These are phyloP conservation scores for Rhypophila decipiens DNA, from an alignment of 495 filamentous ascomycete genomes.

Conservation along the genomic window DNA sequence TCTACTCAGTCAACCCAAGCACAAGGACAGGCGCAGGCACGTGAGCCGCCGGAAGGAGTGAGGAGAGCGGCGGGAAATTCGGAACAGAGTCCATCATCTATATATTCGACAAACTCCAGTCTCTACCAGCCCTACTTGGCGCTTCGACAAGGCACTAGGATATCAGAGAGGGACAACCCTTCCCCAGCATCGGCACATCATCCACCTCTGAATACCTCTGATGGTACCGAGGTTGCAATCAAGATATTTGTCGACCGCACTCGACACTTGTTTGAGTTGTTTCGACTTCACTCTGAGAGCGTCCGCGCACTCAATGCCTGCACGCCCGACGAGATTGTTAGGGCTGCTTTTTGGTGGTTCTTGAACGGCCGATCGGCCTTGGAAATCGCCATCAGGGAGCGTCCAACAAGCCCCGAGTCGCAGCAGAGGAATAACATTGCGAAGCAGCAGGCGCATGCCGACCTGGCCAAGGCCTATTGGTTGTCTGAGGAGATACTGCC, in stretches of 20 bases:
- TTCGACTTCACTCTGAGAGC: conserved; percentile 64
- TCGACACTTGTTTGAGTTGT: conserved; percentile 59
- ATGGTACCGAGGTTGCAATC: conserved; percentile 55
- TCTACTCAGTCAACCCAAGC: no score
- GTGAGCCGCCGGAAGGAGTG: conserved; percentile 15
- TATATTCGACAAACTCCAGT: conserved; percentile 19
- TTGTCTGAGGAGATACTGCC: conserved; percentile 61
- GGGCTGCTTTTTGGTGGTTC: conserved; percentile 83
- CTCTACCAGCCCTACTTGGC: conserved; percentile 19
- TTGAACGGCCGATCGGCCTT: conserved; percentile 65
- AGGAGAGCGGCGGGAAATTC: conserved; percentile 8
- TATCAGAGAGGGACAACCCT: conserved; percentile 17
- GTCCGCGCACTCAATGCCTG: conserved; percentile 56
- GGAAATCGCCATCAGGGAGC: conserved; percentile 61
- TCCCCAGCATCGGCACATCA: conserved; percentile 19
- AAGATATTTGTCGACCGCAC: conserved; percentile 60
- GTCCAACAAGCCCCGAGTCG: conserved; percentile 41
- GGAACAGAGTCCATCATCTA: conserved; percentile 22
- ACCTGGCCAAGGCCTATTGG: conserved; percentile 81
- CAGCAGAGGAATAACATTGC: conserved; percentile 34
- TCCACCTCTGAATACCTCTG: conserved; percentile 23
- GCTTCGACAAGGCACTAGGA: conserved; percentile 17
- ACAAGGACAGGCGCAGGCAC: conserved; percentile 6
- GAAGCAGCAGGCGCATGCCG: conserved; percentile 63
- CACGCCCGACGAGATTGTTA: conserved; percentile 57